Conservation (phyloP, 192 early-diverging fungal genomes). For the Coemansia javaensis region DNA sequence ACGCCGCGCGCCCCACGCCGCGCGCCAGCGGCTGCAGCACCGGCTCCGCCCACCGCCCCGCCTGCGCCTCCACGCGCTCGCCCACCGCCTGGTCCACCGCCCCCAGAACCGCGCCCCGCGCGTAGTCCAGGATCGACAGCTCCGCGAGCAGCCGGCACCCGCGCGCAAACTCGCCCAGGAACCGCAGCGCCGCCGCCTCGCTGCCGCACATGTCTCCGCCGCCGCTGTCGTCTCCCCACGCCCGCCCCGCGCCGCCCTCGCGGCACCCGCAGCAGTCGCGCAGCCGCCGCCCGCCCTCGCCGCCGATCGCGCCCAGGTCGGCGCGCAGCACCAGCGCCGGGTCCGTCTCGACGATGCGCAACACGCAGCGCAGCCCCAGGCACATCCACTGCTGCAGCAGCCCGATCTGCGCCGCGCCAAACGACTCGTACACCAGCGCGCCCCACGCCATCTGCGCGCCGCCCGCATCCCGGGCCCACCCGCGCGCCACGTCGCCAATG, state of each 20-base stretch:
- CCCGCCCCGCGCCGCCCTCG: neutral
- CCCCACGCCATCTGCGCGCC: constrained; percentile 8
- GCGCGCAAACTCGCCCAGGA: constrained; percentile 5
- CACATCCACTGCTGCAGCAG: constrained; percentile 24
- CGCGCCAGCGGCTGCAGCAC: constrained; percentile 3
- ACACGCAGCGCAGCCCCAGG: constrained; percentile 5
- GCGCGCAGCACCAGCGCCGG: neutral
- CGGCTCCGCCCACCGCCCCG: constrained; percentile 12
- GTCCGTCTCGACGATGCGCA: constrained; percentile 1
- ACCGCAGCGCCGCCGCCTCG: neutral
- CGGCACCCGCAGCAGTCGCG: neutral
- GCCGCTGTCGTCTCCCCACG: neutral
- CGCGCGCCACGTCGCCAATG: neutral
- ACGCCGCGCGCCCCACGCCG: neutral
- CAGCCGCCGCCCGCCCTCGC: neutral
- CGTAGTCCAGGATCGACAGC: constrained; percentile 3
- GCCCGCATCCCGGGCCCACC: too few species aligned
- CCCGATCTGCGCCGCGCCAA: neutral
- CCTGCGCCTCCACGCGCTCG: constrained; percentile 3
- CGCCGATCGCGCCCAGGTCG: neutral
- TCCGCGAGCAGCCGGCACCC: constrained; percentile 9
- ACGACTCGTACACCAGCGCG: constrained; percentile 13
- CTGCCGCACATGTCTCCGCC: neutral
- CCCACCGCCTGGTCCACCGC: constrained; percentile 11
- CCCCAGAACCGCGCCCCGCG: neutral